phyloP scores from a whole-genome alignment of 495 filamentous ascomycete species.

The Achaetomiella virescens region DNA sequence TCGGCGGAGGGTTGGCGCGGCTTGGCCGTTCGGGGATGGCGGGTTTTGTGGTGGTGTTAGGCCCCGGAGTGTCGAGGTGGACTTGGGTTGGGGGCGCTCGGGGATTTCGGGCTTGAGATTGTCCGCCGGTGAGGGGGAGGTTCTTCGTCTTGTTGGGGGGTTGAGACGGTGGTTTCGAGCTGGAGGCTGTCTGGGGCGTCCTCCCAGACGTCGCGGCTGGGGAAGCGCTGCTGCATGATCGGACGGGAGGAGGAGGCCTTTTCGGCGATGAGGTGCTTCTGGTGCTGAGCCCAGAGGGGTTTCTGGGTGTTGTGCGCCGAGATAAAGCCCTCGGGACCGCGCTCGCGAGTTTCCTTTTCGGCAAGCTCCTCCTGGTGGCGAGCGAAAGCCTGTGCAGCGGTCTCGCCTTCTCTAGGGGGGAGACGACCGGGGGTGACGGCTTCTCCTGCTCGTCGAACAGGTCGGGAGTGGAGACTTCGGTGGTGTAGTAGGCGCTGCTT shows the following conservation, averaged over 20 bases:
- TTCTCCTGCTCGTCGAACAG: slow-evolving; percentile 48
- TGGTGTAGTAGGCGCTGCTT: slow-evolving; percentile 72
- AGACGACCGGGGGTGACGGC: slow-evolving; percentile 15
- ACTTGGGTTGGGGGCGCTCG: slow-evolving; percentile 14
- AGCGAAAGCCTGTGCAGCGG: slow-evolving; percentile 48
- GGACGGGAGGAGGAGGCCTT: slow-evolving; percentile 44
- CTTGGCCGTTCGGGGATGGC: slow-evolving; percentile 18
- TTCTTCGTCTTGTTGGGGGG: slow-evolving; percentile 49
- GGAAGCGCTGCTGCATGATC: slow-evolving; percentile 65
- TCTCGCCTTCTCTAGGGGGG: slow-evolving; percentile 38
- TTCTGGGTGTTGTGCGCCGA: slow-evolving; percentile 43
- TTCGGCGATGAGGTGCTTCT: slow-evolving; percentile 37
- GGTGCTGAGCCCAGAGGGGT: slow-evolving; percentile 39
- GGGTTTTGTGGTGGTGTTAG: slow-evolving; percentile 23
- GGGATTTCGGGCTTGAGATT: slow-evolving; percentile 12
- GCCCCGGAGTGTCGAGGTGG: slow-evolving; percentile 16
- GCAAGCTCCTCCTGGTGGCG: slow-evolving; percentile 50
- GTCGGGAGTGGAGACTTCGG: slow-evolving; percentile 81
- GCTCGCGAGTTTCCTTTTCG: slow-evolving; percentile 39
- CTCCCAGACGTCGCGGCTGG: slow-evolving; percentile 95
- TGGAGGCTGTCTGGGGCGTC: slow-evolving; percentile 80
- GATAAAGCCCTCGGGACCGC: slow-evolving; percentile 40
- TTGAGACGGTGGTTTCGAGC: slow-evolving; percentile 70
- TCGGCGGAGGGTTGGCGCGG: slow-evolving; percentile 12
- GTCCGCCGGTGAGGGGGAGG: slow-evolving; percentile 14